Evolutionary conservation across 805 yeast genomes (phyloP).

Genomic region (Pichia thaimueangensis): DNA sequence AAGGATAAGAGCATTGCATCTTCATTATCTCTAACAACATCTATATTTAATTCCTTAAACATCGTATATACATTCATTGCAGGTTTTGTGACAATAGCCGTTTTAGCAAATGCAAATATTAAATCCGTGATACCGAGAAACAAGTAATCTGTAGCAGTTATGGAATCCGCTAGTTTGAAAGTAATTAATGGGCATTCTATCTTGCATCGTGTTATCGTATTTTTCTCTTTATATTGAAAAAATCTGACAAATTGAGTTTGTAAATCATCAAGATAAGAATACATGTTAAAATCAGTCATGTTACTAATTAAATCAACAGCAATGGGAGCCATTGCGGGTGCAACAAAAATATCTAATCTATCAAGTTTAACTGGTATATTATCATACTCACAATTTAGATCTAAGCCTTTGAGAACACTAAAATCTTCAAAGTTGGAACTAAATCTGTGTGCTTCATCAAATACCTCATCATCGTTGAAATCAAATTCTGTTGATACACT

Average conservation of each 20-base stretch:
- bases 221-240: constrained; percentile 8
- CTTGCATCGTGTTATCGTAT: constrained; percentile 25
- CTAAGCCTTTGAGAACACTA: constrained; percentile 17
- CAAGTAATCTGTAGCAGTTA: constrained; percentile 21
- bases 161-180: constrained; percentile 15
- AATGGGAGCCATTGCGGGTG: constrained; percentile 32
- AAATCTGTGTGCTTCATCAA: constrained; percentile 5
- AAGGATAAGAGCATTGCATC: constrained; percentile 11
- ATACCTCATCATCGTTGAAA: constrained; percentile 6
- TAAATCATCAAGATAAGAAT: constrained; percentile 53
- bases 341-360: constrained; percentile 38
- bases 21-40: constrained; percentile 7
- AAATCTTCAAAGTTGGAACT: constrained; percentile 11
- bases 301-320: constrained; percentile 30
- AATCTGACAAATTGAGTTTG: constrained; percentile 44
- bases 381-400: constrained; percentile 44
- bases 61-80: constrained; percentile 8
- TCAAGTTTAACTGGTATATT: constrained; percentile 52
- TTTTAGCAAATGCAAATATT: constrained; percentile 29
- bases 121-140: constrained; percentile 32
- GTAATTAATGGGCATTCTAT: constrained; percentile 41
- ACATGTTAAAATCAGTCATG: constrained; percentile 36
- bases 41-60: constrained; percentile 13
- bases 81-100: constrained; percentile 9
- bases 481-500: neutral